Percentiles rank a stretch among this genome's conserved stretches.
phyloP scores from a whole-genome alignment of 345 rosid genomes.

The Corymbia maculata region DNA sequence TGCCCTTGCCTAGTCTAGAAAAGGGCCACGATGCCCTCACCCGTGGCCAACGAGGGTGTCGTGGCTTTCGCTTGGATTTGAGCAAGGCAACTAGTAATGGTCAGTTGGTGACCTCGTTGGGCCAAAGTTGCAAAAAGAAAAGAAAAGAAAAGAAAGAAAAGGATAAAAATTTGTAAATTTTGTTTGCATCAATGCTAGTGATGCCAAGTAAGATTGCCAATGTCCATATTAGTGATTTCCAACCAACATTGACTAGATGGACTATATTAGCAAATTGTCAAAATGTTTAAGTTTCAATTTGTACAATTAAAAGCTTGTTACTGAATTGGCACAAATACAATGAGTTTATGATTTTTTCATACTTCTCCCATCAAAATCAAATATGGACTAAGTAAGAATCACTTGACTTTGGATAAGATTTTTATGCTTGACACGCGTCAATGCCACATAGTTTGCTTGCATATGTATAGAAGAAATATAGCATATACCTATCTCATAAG shows the following conservation, averaged over 20 bases:
- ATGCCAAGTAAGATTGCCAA: fast-evolving
- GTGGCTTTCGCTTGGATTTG: background rate
- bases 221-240: too few relatives aligned
- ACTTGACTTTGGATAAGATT: background rate
- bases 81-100: too few relatives aligned
- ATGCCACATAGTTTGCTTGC: background rate
- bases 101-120: background rate
- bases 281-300: background rate
- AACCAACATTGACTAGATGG: background rate
- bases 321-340: too few relatives aligned
- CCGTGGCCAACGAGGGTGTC: background rate
- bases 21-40: background rate
- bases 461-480: background rate
- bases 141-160: background rate
- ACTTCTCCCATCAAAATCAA: background rate
- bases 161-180: too few relatives aligned
- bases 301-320: too few relatives aligned
- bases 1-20: background rate
- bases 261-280: too few relatives aligned
- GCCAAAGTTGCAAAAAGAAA: background rate
- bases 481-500: background rate
- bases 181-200: fast-evolving
- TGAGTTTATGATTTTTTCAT: background rate
- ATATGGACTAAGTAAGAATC: background rate
- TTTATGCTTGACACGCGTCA: background rate